Base-by-base conservation (phyloP, 176 grass and related monocot species). In the Miscanthus lutarioriparius region DNA sequence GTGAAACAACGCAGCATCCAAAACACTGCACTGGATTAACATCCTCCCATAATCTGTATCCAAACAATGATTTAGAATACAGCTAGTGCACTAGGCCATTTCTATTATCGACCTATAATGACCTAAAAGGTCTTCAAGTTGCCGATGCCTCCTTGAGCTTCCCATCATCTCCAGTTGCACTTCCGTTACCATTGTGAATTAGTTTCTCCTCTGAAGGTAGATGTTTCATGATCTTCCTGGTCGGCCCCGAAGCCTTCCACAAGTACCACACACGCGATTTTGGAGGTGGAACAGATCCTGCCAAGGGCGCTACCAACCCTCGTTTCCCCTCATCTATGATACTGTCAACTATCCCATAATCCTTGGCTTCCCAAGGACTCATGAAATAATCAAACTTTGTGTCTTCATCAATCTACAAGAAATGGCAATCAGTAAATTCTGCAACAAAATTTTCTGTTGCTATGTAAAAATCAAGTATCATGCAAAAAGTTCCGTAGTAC, bases 281-380 rank as follows among this genome's bases (percentile, higher is more conserved):
- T 59, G 96, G 96, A 45, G 96, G 96, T 27, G 89, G 86, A 36
- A 83, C 64, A 27, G 91, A 49, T 35, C 91, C 89, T 22, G 89
- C 89, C 56, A 93, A 78, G 4, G 96, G 96, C 85, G 93, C 96
- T 65, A 98, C 86, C 49, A 98, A 89, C n/a, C 86, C 91, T 0
- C 63, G 83, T 83, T 95, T 98, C 15, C 89, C 96, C 32, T 96
- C 93, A 78, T 95, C 91, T 48, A 98, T 89, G 47, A 98, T 76
- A 13, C 45, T 76, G 76, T 96, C 96, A 76, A 96, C 44, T 85
- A 98, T 83, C 17, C 96, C 93, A 75, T 98, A 98, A 78, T 94
- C 93, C 86, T 98, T 94, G 41, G 96, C 93, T 85, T 98, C 93
- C 93, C 88, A 98, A 80, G 96, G 81, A 85, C 94, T 93, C 96